phyloP scores from a whole-genome alignment of 805 yeast genomes.

The Metschnikowia similis region DNA sequence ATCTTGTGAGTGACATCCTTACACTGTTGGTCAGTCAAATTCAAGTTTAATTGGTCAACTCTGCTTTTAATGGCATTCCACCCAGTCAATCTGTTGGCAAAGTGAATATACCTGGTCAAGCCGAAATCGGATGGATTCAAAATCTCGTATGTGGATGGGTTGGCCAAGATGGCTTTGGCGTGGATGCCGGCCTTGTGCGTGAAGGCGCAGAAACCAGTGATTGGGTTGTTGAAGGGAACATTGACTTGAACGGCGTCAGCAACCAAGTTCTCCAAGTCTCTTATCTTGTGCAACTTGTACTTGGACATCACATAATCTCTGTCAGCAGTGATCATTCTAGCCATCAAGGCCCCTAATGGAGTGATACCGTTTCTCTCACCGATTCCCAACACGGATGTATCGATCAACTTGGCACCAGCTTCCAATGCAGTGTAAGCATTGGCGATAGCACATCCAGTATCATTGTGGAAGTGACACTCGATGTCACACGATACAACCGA shows the following conservation, averaged over 20 bases:
- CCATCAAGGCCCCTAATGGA: constrained; percentile 59
- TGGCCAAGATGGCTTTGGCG: constrained; percentile 59
- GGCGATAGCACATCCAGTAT: constrained; percentile 62
- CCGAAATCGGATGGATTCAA: constrained; percentile 57
- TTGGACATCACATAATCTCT: constrained; percentile 56
- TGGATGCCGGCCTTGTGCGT: constrained; percentile 64
- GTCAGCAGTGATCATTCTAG: constrained; percentile 60
- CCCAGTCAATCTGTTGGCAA: constrained; percentile 58
- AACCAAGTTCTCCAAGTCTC: constrained; percentile 56
- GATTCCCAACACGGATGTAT: constrained; percentile 56
- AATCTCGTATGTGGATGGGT: constrained; percentile 61
- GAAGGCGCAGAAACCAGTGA: constrained; percentile 62
- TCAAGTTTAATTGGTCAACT: constrained; percentile 55
- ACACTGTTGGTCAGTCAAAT: constrained; percentile 53
- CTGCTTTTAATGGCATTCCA: constrained; percentile 62
- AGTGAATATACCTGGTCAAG: constrained; percentile 56
- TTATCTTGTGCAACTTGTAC: constrained; percentile 51
- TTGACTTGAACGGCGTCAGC: constrained; percentile 58
- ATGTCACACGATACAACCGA: constrained; percentile 56
- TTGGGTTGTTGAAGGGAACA: constrained; percentile 59
- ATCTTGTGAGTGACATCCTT: constrained; percentile 53
- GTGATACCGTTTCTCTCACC: constrained; percentile 65
- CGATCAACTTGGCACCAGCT: constrained; percentile 58
- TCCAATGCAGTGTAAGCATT: constrained; percentile 61
- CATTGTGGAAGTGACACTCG: constrained; percentile 61